Evolutionary conservation across 768 basidiomycete genomes (phyloP), one percentile per base, ranked within the genome.

Genomic region (Pisolithus orientalis): DNA sequence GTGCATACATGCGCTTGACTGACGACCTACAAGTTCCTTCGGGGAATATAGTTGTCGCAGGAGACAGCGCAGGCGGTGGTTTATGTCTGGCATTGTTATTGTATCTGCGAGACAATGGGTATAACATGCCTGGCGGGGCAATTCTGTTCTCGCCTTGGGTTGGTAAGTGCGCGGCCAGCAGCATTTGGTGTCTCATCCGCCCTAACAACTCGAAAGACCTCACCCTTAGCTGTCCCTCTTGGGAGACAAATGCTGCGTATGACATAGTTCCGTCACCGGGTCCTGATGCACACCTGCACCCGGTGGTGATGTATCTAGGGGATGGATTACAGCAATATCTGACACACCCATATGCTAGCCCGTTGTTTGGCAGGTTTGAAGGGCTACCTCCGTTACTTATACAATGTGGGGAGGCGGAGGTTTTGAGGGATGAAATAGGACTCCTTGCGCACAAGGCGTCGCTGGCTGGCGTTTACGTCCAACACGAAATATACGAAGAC

Each of bases 171-270:
- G 17, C 14, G 50, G 4, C 31, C 39, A 32, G 9, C 54, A 32
- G 34, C 44, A n/a, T 28, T 40, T 5, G 34, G 13, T 11, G 32
- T 34, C 31, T 45, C 46, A 57, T 57, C 25, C 46, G 48, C 16
- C 50, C 46, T 53, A 37, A 62, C 47, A 16, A 6, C 40, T 24
- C 17, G 34, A 17, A 57, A 90, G 92, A 95, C 67, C 71, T 99
- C 56, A 97, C 96, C 0, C 90, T 96, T 83, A 94, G 92, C 58
- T 97, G 94, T 66, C 90, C 94, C 51, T 95, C 93, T n/a, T 98
- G 95, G 92, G 92, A 95, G 29, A 89, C 87, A 51, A 97, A 97
- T 66, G 83, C 87, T 27, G 71, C 77, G n/a, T 94, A 76, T 66
- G 92, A 94, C 65, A 83, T 94, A 43, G 81, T 94, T 1, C 85